Evolutionary conservation across 805 yeast genomes (phyloP).

Genomic region (Teunomyces funiuensis): DNA sequence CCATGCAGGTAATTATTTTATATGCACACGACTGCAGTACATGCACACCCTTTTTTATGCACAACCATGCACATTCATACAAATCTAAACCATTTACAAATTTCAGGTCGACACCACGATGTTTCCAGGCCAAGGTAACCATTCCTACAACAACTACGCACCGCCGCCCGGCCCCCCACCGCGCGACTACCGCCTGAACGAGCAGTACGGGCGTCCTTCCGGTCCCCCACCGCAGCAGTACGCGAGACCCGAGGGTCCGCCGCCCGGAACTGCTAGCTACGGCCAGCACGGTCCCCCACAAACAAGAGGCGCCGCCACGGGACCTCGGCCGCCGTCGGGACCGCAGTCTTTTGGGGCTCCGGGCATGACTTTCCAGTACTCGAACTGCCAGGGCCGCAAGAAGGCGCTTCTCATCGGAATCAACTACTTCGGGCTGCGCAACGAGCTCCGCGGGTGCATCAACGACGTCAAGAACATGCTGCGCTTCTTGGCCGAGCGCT

Average conservation of each 20-base stretch:
- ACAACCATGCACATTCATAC: too few relatives aligned
- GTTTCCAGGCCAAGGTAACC: constrained; percentile 27
- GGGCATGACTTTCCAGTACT: constrained; percentile 37
- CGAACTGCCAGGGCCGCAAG: constrained; percentile 37
- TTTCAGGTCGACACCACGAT: constrained; percentile 9
- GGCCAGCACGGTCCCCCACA: too few relatives aligned
- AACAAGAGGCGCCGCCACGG: too few relatives aligned
- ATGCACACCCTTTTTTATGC: too few relatives aligned
- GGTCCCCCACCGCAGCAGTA: constrained; percentile 11
- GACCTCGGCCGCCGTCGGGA: constrained; percentile 33
- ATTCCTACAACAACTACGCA: constrained; percentile 18
- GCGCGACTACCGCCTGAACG: constrained; percentile 17
- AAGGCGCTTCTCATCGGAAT: constrained; percentile 39
- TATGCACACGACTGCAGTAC: neutral
- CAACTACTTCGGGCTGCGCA: constrained; percentile 32
- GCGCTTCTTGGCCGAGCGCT: constrained; percentile 26
- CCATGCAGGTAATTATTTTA: neutral
- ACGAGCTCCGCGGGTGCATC: constrained; percentile 37
- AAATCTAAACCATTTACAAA: too few relatives aligned
- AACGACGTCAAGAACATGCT: constrained; percentile 42
- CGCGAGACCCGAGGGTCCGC: constrained; percentile 15
- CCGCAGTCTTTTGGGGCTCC: constrained; percentile 40
- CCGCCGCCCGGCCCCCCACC: constrained; percentile 23
- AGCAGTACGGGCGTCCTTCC: neutral
- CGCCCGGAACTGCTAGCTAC: too few relatives aligned